Base-by-base conservation (phyloP, 345 rosid genomes). In the Psidium guajava region DNA sequence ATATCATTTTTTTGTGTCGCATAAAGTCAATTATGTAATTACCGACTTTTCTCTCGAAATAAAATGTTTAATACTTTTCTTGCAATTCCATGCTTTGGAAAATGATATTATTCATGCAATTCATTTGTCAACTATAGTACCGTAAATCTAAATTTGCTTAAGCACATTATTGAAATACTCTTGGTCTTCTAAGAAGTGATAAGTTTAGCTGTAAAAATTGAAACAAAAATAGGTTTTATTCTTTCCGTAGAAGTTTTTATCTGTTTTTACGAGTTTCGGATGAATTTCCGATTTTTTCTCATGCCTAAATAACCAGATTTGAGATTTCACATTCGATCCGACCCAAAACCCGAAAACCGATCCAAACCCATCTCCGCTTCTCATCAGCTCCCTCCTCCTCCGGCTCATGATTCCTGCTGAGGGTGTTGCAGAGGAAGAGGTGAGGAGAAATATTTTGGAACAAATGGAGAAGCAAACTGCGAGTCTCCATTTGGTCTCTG, bases 401-500 rank as follows among this genome's bases (percentile, higher is more conserved):
- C 32, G 5, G 8, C 69, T 58, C 36, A 3, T 58, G 14, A 58
- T n/a, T 58, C 69, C 69, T 6, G 36, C n/a, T 13, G 69, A n/a
- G 18, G 59, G 28, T 58, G 69, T 58, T n/a, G 69, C 36, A 58
- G 69, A 58, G 69, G 1, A 58, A 58, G 69, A 12, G 69, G 69
- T n/a, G 69, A n/a, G 36, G 27, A 58, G 32, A 58, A 13, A n/a
- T 13, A 24, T 24, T 9, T 8, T 56, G 10, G 59, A 55, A 22
- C 12, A 56, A 56, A 56, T 56, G 59, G n/a, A 56, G 59, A 56
- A 56, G 59, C 59, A 22, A 56, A 56, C 59, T 10, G 92, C 90
- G 40, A 86, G 87, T 24, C 93, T 94, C 83, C 90, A 91, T 86
- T 89, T 91, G 11, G 83, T 92, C 81, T 93, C 96, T 22, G 98